These are phyloP conservation scores for Avena insularis DNA, from an alignment of 176 grass and related monocot genomes.

Conservation along the genomic window DNA sequence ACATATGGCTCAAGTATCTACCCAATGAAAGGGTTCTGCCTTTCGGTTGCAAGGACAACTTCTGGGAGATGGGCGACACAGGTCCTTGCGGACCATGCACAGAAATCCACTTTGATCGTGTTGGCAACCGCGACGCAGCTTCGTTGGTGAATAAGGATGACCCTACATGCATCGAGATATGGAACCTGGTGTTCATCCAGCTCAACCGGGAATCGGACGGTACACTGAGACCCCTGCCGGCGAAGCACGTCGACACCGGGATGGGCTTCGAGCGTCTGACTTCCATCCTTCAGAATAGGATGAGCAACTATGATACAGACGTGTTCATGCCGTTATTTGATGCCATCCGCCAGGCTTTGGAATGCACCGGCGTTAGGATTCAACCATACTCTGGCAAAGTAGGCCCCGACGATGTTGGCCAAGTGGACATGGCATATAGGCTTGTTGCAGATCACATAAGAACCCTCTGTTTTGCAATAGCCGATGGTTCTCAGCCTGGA, in stretches of 20 bases:
- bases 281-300: constrained; percentile 91
- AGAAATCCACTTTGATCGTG: constrained; percentile 89
- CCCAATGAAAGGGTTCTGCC: constrained; percentile 71
- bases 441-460: constrained; percentile 96
- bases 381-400: constrained; percentile 69
- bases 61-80: constrained; percentile 98
- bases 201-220: constrained; percentile 77
- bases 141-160: constrained; percentile 91
- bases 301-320: constrained; percentile 97
- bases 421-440: constrained; percentile 96
- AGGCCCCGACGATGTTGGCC: constrained; percentile 55
- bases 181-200: constrained; percentile 98
- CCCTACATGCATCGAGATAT: constrained; percentile 96
- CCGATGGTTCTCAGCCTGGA: constrained; percentile 89
- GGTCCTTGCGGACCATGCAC: constrained; percentile 95
- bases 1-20: constrained; percentile 85
- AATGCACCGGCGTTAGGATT: constrained; percentile 49
- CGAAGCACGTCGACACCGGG: constrained; percentile 95
- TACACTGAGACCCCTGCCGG: constrained; percentile 68
- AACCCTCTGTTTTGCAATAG: constrained; percentile 82
- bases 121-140: constrained; percentile 82
- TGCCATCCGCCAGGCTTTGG: constrained; percentile 52
- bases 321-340: constrained; percentile 85
- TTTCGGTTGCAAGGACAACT: constrained; percentile 97
- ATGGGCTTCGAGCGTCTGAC: constrained; percentile 73